phyloP scores from a whole-genome alignment of 495 filamentous ascomycete species.

The Cairneyella variabilis region DNA sequence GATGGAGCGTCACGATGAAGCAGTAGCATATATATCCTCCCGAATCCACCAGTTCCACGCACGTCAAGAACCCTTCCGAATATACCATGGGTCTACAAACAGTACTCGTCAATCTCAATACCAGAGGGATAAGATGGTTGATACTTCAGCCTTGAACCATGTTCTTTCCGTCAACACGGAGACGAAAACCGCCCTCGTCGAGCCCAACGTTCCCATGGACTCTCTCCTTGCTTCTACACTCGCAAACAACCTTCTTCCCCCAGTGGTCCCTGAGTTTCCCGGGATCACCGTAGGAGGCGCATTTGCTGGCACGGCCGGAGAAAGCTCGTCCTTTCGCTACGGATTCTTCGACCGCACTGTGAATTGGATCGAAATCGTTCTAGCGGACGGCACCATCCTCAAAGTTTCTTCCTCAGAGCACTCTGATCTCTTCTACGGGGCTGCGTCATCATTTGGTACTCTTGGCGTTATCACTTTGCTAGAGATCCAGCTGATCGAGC shows the following conservation, averaged over 20 bases:
- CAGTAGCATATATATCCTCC: slow-evolving; percentile 40
- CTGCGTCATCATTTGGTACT: slow-evolving; percentile 52
- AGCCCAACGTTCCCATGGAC: slow-evolving; percentile 66
- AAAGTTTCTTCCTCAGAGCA: slow-evolving; percentile 28
- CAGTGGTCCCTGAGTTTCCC: slow-evolving; percentile 57
- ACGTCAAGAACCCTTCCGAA: slow-evolving; percentile 58
- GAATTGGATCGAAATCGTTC: slow-evolving; percentile 52
- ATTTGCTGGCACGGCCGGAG: slow-evolving; percentile 56
- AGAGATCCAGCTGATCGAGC: slow-evolving; percentile 49
- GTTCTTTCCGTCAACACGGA: slow-evolving; percentile 14
- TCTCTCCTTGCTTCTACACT: slow-evolving; percentile 49
- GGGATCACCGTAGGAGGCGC: slow-evolving; percentile 62
- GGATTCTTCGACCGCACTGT: slow-evolving; percentile 57
- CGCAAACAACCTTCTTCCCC: slow-evolving; percentile 48
- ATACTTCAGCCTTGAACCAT: slow-evolving; percentile 34
- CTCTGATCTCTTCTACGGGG: slow-evolving; percentile 44
- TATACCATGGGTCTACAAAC: slow-evolving; percentile 76
- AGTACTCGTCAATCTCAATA: slow-evolving; percentile 50
- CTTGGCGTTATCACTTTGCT: slow-evolving; percentile 53
- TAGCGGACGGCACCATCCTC: slow-evolving; percentile 48
- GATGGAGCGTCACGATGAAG: slow-evolving; percentile 44
- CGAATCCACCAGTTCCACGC: slow-evolving; percentile 51
- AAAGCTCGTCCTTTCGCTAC: slow-evolving; percentile 53
- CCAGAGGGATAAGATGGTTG: slow-evolving; percentile 41
- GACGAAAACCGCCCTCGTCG: slow-evolving; percentile 42